Base-by-base conservation (phyloP, 2,329 filamentous ascomycete species). In the Nothophoma quercina region DNA sequence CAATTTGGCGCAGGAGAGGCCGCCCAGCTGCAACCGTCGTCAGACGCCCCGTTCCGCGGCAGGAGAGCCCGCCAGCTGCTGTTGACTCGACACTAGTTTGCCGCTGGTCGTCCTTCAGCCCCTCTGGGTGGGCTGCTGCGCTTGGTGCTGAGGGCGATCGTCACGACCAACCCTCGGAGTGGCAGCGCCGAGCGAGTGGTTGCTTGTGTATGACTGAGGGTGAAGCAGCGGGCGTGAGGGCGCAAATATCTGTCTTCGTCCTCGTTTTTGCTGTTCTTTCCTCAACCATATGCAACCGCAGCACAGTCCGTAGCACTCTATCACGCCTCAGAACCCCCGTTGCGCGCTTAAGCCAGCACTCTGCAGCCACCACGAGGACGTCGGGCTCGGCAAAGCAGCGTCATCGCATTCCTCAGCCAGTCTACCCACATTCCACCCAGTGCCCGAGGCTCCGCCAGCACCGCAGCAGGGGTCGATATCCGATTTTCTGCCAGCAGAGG, bases 391-490 rank as follows among this genome's bases (percentile, higher is more conserved):
- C 49, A 45, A 21, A 33, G 40, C 42, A 38, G 21, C 57, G 28
- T 39, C 54, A 46, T 46, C 42, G 58, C 49, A 54, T 60, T 55
- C 47, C 44, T 43, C 28, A 32, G 18, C 16, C 28, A 46, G 39
- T 25, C 41, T 48, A 35, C 39, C 52, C 53, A 45, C 53, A 58
- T 53, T 48, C 50, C 50, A 43, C 43, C 38, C 43, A 48, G 49
- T 57, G 47, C 56, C 43, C 51, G 54, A 52, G 43, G 45, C 51
- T 42, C 49, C 51, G 48, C 39, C 42, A 38, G 32, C 49, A 42
- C 38, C 51, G 53, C 53, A 40, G 49, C 45, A 57, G 38, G 56
- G 63, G 64, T 54, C 46, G 51, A 40, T 47, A 52, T 54, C 59
- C 54, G 55, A 60, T 49, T 49, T 60, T 60, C 36, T 42, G 45